Percentiles rank a stretch among this genome's conserved stretches.
These are phyloP conservation scores for Allantophomopsis cytisporea DNA, from an alignment of 2,329 filamentous ascomycete species.

Conservation along the genomic window DNA sequence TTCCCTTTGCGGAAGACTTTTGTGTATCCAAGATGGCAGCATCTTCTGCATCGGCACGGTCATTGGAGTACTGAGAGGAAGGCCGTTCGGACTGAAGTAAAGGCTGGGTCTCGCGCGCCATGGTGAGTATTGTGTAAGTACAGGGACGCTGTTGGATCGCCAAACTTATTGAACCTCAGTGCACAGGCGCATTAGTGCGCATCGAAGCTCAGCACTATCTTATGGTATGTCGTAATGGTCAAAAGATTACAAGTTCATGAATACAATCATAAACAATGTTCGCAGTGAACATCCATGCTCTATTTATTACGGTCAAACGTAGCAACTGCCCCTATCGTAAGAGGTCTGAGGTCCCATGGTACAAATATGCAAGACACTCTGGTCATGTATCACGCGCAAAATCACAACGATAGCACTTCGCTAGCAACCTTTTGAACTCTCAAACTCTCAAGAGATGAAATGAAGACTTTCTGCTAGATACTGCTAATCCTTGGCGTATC, in stretches of 20 bases:
- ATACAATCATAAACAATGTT: not conserved
- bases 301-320: too few relatives aligned
- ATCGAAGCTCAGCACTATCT: too few relatives aligned
- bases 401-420: too few relatives aligned
- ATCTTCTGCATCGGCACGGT: constrained; percentile 33
- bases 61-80: constrained; percentile 40
- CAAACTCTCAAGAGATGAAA: constrained; percentile 3
- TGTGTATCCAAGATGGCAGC: constrained; percentile 20
- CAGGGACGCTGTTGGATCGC: not conserved
- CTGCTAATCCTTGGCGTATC: constrained; percentile 18
- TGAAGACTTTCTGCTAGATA: constrained; percentile 16
- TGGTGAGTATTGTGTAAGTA: not conserved
- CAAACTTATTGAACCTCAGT: too few relatives aligned
- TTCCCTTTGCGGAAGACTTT: constrained; percentile 11
- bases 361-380: too few relatives aligned
- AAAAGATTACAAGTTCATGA: not conserved
- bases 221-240: constrained; percentile 2
- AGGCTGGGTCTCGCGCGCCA: constrained; percentile 11
- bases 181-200: too few relatives aligned
- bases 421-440: too few relatives aligned
- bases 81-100: constrained; percentile 26
- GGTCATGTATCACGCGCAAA: too few relatives aligned
- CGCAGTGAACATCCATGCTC: too few relatives aligned
- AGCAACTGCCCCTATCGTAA: too few relatives aligned
- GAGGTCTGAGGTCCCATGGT: too few relatives aligned